Conservation (phyloP, 2,329 filamentous ascomycete genomes). For the Tolypocladium amazonense region DNA sequence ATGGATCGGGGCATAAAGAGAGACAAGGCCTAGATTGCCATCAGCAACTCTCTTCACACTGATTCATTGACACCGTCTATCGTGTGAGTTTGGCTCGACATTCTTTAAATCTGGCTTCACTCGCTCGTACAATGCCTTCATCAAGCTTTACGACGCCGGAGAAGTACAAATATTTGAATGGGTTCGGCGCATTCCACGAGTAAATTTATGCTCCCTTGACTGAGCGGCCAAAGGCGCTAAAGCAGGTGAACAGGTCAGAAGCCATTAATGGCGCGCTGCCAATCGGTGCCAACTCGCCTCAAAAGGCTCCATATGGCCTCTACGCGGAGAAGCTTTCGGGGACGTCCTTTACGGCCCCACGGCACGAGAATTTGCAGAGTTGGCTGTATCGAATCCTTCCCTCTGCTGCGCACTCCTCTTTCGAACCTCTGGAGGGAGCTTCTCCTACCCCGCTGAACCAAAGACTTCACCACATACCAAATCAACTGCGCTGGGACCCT, state of each 20-base stretch:
- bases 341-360: slow-evolving; percentile 56
- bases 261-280: slow-evolving; percentile 66
- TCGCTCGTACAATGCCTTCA: neutral
- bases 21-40: neutral
- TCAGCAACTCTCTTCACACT: neutral
- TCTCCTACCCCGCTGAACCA: neutral
- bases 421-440: slow-evolving; percentile 30
- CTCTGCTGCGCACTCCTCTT: slow-evolving; percentile 49
- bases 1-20: neutral
- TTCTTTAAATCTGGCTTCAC: neutral
- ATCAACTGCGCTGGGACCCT: slow-evolving; percentile 74
- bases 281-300: slow-evolving; percentile 68
- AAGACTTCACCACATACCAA: slow-evolving; percentile 39
- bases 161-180: neutral
- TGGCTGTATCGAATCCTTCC: slow-evolving; percentile 64
- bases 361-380: slow-evolving; percentile 57
- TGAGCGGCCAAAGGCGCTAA: neutral
- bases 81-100: neutral
- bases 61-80: neutral
- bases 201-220: neutral
- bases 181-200: slow-evolving; percentile 1
- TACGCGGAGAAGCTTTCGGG: slow-evolving; percentile 74
- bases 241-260: slow-evolving; percentile 48
- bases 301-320: slow-evolving; percentile 67
- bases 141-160: neutral